Conservation (phyloP, 441 rosid species). For the Brassica hybrid region DNA sequence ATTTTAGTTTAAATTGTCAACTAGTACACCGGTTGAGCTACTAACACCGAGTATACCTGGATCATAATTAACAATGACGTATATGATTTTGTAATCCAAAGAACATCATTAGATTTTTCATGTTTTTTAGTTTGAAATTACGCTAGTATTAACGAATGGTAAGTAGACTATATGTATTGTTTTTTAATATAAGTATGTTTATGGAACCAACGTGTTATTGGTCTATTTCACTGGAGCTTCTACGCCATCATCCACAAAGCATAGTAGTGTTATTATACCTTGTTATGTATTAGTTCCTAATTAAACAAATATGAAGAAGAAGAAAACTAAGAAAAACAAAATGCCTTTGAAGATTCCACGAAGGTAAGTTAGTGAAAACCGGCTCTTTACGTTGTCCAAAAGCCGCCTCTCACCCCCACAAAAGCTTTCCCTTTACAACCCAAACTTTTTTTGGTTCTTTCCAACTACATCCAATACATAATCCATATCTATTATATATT, state of each 20-base stretch:
- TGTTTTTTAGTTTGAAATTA: conserved; percentile 14
- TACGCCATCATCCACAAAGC: conserved; percentile 32
- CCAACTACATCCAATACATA: too few relatives aligned
- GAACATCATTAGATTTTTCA: not conserved
- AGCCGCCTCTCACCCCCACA: conserved; percentile 37
- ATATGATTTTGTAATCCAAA: not conserved
- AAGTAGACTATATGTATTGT: not conserved
- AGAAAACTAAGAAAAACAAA: not conserved
- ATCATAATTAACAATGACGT: not conserved
- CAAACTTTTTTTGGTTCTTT: conserved; percentile 14
- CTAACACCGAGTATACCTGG: not conserved
- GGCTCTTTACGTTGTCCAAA: conserved; percentile 43
- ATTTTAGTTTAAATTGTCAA: not conserved
- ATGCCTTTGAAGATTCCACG: conserved; percentile 37
- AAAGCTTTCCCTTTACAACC: conserved; percentile 20
- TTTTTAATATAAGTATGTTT: not conserved
- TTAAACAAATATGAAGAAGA: not conserved
- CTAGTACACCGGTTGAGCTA: not conserved
- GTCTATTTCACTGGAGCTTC: conserved; percentile 8
- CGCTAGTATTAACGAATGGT: not conserved
- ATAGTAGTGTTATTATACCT: not conserved
- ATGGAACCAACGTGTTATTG: not conserved
- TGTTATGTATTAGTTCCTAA: not conserved
- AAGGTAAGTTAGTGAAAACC: conserved; percentile 13
- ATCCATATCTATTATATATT: not conserved